phyloP scores from a whole-genome alignment of 768 basidiomycete genomes.

The Termitomyces sp. region DNA sequence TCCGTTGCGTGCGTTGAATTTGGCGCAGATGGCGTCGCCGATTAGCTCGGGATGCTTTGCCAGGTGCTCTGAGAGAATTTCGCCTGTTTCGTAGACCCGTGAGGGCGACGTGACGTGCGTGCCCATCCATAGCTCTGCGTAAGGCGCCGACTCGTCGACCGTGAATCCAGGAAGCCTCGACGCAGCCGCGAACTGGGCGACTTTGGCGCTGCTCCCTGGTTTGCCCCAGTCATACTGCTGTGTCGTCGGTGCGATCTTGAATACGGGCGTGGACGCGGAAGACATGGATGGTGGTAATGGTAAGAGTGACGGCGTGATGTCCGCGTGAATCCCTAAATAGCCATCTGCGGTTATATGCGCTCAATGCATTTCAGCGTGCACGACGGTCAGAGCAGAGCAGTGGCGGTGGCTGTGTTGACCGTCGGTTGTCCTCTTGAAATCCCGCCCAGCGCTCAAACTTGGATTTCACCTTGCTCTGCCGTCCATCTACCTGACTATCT shows the following conservation, averaged over 20 bases:
- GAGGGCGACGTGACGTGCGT: constrained; percentile 77
- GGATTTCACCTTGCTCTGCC: too few species aligned
- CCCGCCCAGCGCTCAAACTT: too few species aligned
- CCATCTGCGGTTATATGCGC: too few species aligned
- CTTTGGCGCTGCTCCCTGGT: constrained; percentile 73
- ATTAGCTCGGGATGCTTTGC: constrained; percentile 66
- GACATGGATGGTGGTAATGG: constrained; percentile 3
- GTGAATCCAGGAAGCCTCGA: constrained; percentile 60
- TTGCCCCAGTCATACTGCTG: constrained; percentile 98
- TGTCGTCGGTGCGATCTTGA: constrained; percentile 79
- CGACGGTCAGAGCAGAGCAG: too few species aligned
- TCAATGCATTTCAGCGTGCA: too few species aligned
- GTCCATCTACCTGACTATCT: too few species aligned
- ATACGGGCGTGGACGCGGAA: constrained; percentile 37
- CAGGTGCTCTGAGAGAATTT: constrained; percentile 57
- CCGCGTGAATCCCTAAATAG: too few species aligned
- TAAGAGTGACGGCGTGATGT: too few species aligned
- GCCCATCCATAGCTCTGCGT: constrained; percentile 99
- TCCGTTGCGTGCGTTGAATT: constrained; percentile 53
- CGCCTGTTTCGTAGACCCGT: constrained; percentile 29
- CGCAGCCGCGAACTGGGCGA: constrained; percentile 76
- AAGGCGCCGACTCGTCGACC: constrained; percentile 70
- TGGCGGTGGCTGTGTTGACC: too few species aligned
- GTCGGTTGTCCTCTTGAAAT: too few species aligned
- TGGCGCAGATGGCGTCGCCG: constrained; percentile 50